Evolutionary conservation across 2,329 filamentous ascomycete genomes (phyloP).

Genomic region (Hypomyces perniciosus): DNA sequence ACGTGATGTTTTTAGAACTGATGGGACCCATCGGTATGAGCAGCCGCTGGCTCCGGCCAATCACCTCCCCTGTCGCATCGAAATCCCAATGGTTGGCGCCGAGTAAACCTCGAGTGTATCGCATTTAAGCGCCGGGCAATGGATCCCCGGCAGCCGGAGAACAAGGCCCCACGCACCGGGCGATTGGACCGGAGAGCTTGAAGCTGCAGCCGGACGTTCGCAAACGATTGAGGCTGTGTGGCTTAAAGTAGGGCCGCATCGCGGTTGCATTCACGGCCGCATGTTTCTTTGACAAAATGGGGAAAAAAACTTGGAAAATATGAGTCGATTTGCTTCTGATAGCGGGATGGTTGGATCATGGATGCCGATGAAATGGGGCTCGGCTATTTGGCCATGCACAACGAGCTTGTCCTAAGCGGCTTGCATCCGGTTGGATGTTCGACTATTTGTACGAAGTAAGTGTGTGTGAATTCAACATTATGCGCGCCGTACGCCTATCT

Average conservation of each 20-base stretch:
- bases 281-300: background rate
- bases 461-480: slow-evolving; percentile 4
- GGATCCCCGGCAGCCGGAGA: slow-evolving; percentile 6
- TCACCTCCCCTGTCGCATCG: slow-evolving; percentile 3
- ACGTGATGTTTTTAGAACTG: no score
- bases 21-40: slow-evolving; percentile 10
- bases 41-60: slow-evolving; percentile 21
- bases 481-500: slow-evolving; percentile 11
- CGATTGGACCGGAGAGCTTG: slow-evolving; percentile 8
- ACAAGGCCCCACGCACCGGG: slow-evolving; percentile 7
- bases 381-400: background rate
- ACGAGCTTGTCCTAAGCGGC: slow-evolving; percentile 2
- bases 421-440: background rate
- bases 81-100: no score
- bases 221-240: slow-evolving; percentile 1
- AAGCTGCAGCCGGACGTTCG: background rate
- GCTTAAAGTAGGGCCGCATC: no score
- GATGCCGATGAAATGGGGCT: background rate
- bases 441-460: background rate
- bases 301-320: background rate
- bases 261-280: background rate
- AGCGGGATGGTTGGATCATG: background rate
- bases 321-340: background rate
- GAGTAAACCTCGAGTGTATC: no score
- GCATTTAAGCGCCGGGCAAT: slow-evolving; percentile 7